Evolutionary conservation across 2,329 filamentous ascomycete genomes (phyloP).

Genomic region (Monosporascus ibericus): DNA sequence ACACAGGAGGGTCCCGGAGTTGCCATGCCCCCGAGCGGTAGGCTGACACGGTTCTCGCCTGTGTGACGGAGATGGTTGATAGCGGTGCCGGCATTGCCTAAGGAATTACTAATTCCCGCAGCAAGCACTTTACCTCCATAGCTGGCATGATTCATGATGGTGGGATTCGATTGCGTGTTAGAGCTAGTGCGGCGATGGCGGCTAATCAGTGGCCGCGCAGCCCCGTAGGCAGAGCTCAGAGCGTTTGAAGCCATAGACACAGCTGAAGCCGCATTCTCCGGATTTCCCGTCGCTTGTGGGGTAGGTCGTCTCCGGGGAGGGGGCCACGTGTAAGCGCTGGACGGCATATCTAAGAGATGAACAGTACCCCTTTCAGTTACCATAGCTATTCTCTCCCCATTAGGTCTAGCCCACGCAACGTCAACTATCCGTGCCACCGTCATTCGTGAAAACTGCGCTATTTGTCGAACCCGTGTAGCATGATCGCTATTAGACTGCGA

Average conservation of each 20-base stretch:
- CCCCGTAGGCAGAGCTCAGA: conserved; percentile 64
- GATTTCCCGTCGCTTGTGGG: conserved; percentile 39
- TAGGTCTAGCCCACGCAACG: conserved; percentile 77
- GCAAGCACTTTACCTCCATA: conserved; percentile 68
- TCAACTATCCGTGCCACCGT: conserved; percentile 88
- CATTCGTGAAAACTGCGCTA: conserved; percentile 85
- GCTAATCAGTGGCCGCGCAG: conserved; percentile 54
- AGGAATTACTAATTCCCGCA: conserved; percentile 66
- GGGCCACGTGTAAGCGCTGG: conserved; percentile 81
- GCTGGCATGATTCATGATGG: conserved; percentile 54
- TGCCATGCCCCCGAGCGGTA: conserved; percentile 50
- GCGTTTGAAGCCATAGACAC: conserved; percentile 67
- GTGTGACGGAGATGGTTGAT: conserved; percentile 68
- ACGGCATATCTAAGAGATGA: conserved; percentile 82
- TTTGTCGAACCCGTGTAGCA: conserved; percentile 66
- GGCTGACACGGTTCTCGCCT: conserved; percentile 66
- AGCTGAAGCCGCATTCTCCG: conserved; percentile 47
- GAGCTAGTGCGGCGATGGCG: conserved; percentile 48
- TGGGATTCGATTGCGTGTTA: conserved; percentile 35
- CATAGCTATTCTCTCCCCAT: conserved; percentile 78
- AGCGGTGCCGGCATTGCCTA: conserved; percentile 65
- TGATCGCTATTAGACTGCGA: conserved; percentile 39
- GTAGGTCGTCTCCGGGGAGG: conserved; percentile 53
- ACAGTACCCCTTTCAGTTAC: conserved; percentile 93
- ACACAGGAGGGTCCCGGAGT: conserved; percentile 55